A percentile compares a stretch with the other conserved stretches of the same genome.
Conservation (phyloP, 805 yeast species). For the Candida railenensis region DNA sequence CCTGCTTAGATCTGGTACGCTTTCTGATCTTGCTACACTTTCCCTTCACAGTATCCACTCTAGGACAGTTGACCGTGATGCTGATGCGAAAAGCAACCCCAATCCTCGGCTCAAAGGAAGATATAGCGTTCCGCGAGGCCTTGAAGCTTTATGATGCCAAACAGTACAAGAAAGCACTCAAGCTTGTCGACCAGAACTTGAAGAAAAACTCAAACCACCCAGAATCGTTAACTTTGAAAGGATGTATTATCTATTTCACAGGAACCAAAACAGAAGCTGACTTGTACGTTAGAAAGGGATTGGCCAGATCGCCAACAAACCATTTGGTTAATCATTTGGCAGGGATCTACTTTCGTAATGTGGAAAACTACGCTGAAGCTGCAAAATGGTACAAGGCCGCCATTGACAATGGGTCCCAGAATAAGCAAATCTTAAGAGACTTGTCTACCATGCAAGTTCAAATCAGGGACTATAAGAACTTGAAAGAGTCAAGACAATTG, state of each 20-base stretch:
- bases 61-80: conserved; percentile 8
- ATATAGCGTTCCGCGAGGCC: conserved; percentile 75
- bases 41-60: not conserved
- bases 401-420: conserved; percentile 72
- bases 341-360: conserved; percentile 76
- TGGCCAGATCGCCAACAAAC: conserved; percentile 56
- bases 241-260: conserved; percentile 58
- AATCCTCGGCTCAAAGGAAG: conserved; percentile 57
- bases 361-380: conserved; percentile 71
- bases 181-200: conserved; percentile 68
- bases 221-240: conserved; percentile 83
- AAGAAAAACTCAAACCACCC: conserved; percentile 76
- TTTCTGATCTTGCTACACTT: no score
- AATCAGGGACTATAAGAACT: conserved; percentile 65
- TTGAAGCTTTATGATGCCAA: conserved; percentile 78
- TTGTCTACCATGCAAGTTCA: conserved; percentile 79
- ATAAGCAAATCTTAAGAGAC: conserved; percentile 79
- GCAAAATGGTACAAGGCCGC: conserved; percentile 76
- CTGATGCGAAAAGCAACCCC: conserved; percentile 25
- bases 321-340: conserved; percentile 80
- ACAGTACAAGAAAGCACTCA: conserved; percentile 84
- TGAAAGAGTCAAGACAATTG: conserved; percentile 61
- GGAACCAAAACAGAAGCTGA: conserved; percentile 66
- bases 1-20: no score
- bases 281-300: conserved; percentile 57